phyloP scores from a whole-genome alignment of 208 protist genomes.

The Naegleria lovaniensis region DNA sequence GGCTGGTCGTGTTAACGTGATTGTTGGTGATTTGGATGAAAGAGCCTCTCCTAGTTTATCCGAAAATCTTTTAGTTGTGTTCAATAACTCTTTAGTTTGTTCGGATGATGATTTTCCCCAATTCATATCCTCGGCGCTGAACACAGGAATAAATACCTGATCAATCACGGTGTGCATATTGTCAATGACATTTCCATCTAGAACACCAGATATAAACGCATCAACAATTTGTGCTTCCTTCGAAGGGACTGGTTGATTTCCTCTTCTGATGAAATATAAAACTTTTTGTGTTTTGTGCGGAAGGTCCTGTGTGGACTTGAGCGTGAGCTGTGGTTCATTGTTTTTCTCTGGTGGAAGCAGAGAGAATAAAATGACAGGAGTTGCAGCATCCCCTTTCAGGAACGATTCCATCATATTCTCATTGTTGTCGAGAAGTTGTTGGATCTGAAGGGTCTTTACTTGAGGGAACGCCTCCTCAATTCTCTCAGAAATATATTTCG shows the following conservation, averaged over 20 bases:
- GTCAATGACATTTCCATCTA: neutral
- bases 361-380: neutral
- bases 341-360: neutral
- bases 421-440: neutral
- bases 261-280: constrained; percentile 5
- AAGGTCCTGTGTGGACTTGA: neutral
- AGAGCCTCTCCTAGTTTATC: neutral
- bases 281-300: neutral
- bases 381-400: neutral
- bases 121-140: neutral
- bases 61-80: neutral
- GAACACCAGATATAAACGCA: neutral
- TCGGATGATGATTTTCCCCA: neutral
- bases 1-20: constrained; percentile 27
- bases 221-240: neutral
- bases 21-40: constrained; percentile 12
- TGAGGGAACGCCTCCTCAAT: neutral
- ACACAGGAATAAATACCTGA: neutral
- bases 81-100: neutral
- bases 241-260: neutral
- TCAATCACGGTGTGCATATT: neutral
- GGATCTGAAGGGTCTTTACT: neutral
- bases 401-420: neutral
- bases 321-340: neutral
- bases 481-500: neutral